Evolutionary conservation across 2,329 filamentous ascomycete species (phyloP).

Genomic region (Arthrobotrys megalospora): DNA sequence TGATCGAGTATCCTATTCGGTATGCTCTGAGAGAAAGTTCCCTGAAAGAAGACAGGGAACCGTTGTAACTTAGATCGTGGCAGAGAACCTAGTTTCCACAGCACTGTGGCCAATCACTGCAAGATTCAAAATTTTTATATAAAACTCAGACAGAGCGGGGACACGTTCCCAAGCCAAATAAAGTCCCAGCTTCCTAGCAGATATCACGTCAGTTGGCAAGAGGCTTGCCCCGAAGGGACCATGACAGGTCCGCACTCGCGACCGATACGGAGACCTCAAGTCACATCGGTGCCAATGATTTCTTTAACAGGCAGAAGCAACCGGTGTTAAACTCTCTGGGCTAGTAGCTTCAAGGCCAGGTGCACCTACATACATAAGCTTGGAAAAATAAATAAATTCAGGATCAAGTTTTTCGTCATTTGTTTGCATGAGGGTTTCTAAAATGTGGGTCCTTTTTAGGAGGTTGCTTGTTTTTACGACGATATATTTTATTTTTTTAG

Average conservation of each 20-base stretch:
- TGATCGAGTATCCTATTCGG: conserved; percentile 9
- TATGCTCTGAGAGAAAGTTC: background rate
- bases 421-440: conserved; percentile 9
- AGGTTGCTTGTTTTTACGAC: conserved; percentile 17
- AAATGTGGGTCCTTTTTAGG: conserved; percentile 27
- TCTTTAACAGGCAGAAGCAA: conserved; percentile 4
- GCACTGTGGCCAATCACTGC: background rate
- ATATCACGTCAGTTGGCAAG: conserved; percentile 10
- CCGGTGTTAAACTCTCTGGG: conserved; percentile 27
- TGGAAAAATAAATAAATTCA: background rate
- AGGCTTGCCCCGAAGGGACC: conserved; percentile 8
- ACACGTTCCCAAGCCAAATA: background rate
- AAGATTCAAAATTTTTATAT: background rate
- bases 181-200: background rate
- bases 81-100: background rate
- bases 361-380: conserved; percentile 7
- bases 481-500: background rate
- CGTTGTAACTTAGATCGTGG: background rate
- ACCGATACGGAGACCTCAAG: background rate
- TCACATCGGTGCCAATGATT: background rate
- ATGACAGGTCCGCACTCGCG: conserved; percentile 27
- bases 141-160: conserved; percentile 10
- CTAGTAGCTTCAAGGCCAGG: conserved; percentile 17
- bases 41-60: background rate
- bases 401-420: conserved; percentile 14